Base-by-base conservation (phyloP, 2,329 filamentous ascomycete species). In the Fusarium dlaminii region DNA sequence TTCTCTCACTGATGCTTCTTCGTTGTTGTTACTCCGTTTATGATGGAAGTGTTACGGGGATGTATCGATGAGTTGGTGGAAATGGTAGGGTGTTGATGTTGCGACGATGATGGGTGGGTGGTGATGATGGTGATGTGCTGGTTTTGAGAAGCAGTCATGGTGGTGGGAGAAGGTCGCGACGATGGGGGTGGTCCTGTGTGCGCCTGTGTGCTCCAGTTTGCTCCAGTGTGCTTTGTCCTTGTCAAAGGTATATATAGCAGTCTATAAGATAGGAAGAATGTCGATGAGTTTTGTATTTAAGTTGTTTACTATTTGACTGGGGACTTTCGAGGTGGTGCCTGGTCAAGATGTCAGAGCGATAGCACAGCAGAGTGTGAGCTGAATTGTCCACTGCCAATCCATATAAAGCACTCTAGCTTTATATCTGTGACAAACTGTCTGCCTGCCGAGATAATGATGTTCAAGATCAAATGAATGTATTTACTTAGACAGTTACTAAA, bases 371-470 rank as follows among this genome's bases (percentile, higher is more conserved):
- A 12, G 48, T 24, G 2, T 20, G n/a, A 12, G 20, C 22, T 51
- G 29, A 9, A 13, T 14, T 34, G 17, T 34, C 30, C n/a, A 20
- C 12, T 34, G 30, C 30, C 9, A 51, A 20, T 20, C 12, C 6
- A 34, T 20, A 9, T 5, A 4, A 24, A 10, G 22, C 17, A 24
- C 22, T 14, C 30, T 34, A n/a, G 30, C 30, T 24, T 24, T 51
- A 0, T 15, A 20, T 15, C 2, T 24, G 6, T 6, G 6, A 51
- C 30, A 34, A 24, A 8, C 6, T 14, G 2, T 15, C 30, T 24
- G 30, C 17, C 17, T 51, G 1, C 3, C 12, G 11, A 14, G 17
- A 20, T 3, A 24, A 14, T 14, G 0, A 10, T 20, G 12, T 5
- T 7, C 4, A 18, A 32, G 8, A 32, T 5, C 6, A 34, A 34